Evolutionary conservation across 148 eudicot species (phyloP).

Genomic region (Salicornia ramosissima): DNA sequence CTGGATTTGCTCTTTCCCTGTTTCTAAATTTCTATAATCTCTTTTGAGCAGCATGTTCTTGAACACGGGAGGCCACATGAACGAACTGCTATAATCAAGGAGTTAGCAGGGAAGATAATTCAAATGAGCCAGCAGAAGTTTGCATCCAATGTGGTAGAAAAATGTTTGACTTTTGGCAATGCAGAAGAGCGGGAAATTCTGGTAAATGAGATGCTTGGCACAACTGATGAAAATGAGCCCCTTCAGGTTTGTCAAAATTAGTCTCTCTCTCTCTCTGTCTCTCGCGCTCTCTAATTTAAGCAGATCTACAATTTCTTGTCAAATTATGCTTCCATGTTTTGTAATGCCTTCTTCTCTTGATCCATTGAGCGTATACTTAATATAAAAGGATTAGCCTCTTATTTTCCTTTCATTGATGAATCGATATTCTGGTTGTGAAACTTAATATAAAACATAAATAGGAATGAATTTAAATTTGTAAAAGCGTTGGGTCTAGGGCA

Average conservation of each 20-base stretch:
- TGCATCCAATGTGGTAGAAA: slow-evolving; percentile 96
- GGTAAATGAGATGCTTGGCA: slow-evolving; percentile 93
- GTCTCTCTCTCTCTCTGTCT: not conserved
- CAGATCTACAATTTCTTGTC: not conserved
- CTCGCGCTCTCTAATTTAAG: not conserved
- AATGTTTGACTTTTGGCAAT: slow-evolving; percentile 83
- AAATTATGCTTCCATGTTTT: not conserved
- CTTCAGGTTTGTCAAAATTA: slow-evolving; percentile 62
- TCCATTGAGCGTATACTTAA: not conserved
- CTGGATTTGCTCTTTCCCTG: not conserved
- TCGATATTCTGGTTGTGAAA: too few species aligned
- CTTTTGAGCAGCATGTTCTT: slow-evolving; percentile 69
- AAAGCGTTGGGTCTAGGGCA: too few species aligned
- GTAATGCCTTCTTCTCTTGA: not conserved
- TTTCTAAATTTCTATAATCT: not conserved
- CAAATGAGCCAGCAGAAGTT: slow-evolving; percentile 99
- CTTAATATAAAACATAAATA: too few species aligned
- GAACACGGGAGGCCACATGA: slow-evolving; percentile 95
- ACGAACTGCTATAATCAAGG: slow-evolving; percentile 71
- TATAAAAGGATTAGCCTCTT: not conserved
- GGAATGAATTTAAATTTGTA: too few species aligned
- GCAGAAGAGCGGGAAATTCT: slow-evolving; percentile 70
- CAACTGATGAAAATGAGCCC: slow-evolving; percentile 98
- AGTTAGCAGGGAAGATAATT: slow-evolving; percentile 91
- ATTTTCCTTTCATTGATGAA: not conserved